Evolutionary conservation across 2,329 filamentous ascomycete genomes (phyloP).

Genomic region (Penicillium sp.): DNA sequence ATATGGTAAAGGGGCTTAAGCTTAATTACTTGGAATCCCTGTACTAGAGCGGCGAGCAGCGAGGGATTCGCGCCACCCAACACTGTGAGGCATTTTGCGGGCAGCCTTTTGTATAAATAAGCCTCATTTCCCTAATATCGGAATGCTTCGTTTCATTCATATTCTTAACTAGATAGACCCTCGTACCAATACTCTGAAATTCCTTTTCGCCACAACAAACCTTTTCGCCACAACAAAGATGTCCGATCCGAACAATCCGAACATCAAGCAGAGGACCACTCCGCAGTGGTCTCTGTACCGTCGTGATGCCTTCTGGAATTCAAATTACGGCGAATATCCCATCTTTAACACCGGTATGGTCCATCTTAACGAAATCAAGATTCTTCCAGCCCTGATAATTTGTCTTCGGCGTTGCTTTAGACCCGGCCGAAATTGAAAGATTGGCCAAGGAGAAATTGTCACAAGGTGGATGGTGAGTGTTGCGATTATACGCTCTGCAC

Average conservation of each 20-base stretch:
- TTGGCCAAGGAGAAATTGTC: background rate
- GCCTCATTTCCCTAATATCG: too few species aligned
- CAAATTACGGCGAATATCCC: slow-evolving; percentile 6
- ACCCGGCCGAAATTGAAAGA: background rate
- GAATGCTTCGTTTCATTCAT: too few species aligned
- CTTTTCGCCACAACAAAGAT: background rate
- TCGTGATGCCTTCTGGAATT: slow-evolving; percentile 6
- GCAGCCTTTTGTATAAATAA: too few species aligned
- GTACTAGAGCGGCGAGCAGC: too few species aligned
- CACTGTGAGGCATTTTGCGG: too few species aligned
- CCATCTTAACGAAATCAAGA: background rate
- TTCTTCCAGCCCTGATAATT: background rate
- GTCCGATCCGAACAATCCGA: slow-evolving; percentile 5
- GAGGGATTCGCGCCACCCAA: too few species aligned
- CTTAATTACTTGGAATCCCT: too few species aligned
- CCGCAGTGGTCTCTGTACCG: slow-evolving; percentile 8
- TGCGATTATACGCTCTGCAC: background rate
- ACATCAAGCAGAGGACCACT: slow-evolving; percentile 4
- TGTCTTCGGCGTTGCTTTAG: background rate
- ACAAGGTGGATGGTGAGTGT: background rate
- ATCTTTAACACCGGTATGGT: slow-evolving; percentile 1
- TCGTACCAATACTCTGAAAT: too few species aligned
- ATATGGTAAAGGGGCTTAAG: too few species aligned
- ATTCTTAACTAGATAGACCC: too few species aligned
- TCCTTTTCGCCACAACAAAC: too few species aligned